Base-by-base conservation (phyloP, 1,139 yeast species). In the Candida pseudoviswanathii region DNA sequence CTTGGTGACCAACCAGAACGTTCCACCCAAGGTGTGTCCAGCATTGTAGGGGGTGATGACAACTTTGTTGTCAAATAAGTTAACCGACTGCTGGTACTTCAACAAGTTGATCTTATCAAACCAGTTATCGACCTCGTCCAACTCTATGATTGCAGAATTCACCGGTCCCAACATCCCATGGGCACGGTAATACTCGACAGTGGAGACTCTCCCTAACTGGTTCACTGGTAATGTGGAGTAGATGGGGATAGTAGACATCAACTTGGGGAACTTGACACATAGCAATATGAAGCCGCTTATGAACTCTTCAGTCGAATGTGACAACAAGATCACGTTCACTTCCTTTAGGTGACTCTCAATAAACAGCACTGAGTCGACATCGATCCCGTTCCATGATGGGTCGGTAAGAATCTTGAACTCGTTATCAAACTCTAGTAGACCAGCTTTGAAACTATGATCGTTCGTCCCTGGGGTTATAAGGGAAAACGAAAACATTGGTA, bases 11-110 rank as follows among this genome's bases (percentile, higher is more conserved):
- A 86, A 72, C 98, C 98, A 94, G 49, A 87, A 80, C 0, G 90
- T 84, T 6, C 99, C 98, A 51, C 99, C 99, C 37, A 95, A 76
- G 0, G 96, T 78, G 63, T 90, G 97, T 1, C 99, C 99, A 0
- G 98, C 87, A 65, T 89, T 90, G 58, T 85, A 85, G 0, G 98
- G 96, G 0, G 96, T 86, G 11, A 92, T 71, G 1, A 81, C 74
- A 22, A 89, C 66, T 48, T 66, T 69, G 25, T 87, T 90, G 54
- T 84, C 88, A 48, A 81, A 75, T 50, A 85, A 68, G 48, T 76
- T 79, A n/a, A 84, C 74, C 2, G 90, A 80, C 64, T 94, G 99
- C 0, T 91, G 82, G 62, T 86, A 91, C 60, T 92, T 94, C 47
- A 94, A 71, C 0, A 87, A 73, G 1, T 68, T 75, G 4, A 94